Percentiles rank a stretch among this genome's conserved stretches.
phyloP scores from a whole-genome alignment of 2,329 filamentous ascomycete genomes.

The Neurospora crassa region DNA sequence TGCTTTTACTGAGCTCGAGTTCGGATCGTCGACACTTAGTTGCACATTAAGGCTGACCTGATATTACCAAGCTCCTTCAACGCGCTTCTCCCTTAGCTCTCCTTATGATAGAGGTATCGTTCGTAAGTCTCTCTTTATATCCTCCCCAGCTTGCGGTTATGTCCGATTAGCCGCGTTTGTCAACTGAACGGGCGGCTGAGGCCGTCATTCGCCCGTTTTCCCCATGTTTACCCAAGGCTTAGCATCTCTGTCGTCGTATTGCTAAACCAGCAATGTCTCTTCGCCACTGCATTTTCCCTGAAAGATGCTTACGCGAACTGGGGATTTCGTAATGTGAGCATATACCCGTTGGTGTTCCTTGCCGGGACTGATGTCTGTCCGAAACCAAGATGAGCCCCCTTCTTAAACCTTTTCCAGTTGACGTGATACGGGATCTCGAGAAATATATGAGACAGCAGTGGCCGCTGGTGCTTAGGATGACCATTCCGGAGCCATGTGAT shows the following conservation, averaged over 20 bases:
- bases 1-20: not conserved
- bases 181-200: not conserved
- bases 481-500: not conserved
- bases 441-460: not conserved
- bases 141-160: not conserved
- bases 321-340: not conserved
- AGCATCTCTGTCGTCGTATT: not conserved
- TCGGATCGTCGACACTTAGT: not conserved
- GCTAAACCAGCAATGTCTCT: not conserved
- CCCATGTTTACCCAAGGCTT: not conserved
- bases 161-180: not conserved
- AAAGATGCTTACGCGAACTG: not conserved
- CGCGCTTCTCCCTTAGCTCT: not conserved
- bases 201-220: not conserved
- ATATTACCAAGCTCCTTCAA: not conserved
- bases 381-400: not conserved
- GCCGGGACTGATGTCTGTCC: not conserved
- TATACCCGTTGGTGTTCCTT: not conserved
- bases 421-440: not conserved
- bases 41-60: not conserved
- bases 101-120: not conserved
- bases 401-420: not conserved
- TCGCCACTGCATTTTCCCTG: not conserved
- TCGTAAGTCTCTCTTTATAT: not conserved
- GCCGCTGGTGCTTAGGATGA: not conserved